Base-by-base conservation (phyloP, 441 rosid genomes). In the Pelargonium myrrhifolium region DNA sequence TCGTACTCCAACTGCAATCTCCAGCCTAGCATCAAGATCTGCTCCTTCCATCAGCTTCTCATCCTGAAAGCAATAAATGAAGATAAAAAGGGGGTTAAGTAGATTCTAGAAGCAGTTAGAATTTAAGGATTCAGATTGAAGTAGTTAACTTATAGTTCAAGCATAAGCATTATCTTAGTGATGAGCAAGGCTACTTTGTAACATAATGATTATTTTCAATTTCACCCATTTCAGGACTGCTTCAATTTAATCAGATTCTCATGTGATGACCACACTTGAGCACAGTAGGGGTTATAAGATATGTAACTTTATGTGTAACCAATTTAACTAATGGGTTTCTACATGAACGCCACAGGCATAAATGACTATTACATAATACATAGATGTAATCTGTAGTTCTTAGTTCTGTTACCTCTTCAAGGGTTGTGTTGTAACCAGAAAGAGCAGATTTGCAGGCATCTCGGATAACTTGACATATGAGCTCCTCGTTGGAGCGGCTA, bases 361-460 rank as follows among this genome's bases (percentile, higher is more conserved):
- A 45, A 45, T 45, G 51, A 45, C 20, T 15, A n/a, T n/a, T n/a
- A n/a, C n/a, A 0, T 20, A 18, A 2, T 35, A 6, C 18, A 18
- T 53, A 15, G 59, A 17, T 17, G 20, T 7, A 1, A 9, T 18
- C 21, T 9, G 20, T 20, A 20, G 28, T 20, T 55, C 28, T 18
- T 55, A 20, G 22, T 20, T 55, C 26, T 20, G 9, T 67, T 83
- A 93, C 97, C 97, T 93, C 95, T 82, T 86, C 93, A 43, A 84
- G 75, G 71, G 90, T 81, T 65, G 93, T 89, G 63, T 63, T 73
- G 71, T 81, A 89, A 62, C 88, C 85, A 60, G 96, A 89, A 20
- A 87, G 79, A 69, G 93, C 98, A 74, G 96, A 82, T 80, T 80
- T 86, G 84, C 97, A 90, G 43, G 96, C 98, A 77, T 84, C 89